These are phyloP conservation scores for Carex myosuroides DNA, from an alignment of 176 grass and related monocot genomes.

Conservation along the genomic window DNA sequence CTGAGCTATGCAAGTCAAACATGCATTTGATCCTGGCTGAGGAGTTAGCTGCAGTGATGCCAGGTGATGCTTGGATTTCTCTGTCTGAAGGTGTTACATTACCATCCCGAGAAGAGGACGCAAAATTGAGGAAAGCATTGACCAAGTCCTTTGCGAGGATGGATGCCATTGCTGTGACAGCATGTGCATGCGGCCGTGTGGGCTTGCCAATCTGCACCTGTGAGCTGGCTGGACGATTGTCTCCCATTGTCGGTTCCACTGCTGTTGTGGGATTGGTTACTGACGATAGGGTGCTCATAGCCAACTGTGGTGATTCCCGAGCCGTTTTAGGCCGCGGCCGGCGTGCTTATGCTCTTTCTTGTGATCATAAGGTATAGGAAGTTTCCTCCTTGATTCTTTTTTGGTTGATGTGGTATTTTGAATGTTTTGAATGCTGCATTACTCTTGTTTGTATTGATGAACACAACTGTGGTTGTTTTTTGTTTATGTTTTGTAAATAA, in stretches of 20 bases:
- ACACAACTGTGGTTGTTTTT: neutral
- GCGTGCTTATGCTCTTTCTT: constrained; percentile 47
- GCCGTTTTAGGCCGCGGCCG: constrained; percentile 55
- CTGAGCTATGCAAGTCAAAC: constrained; percentile 53
- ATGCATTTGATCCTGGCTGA: constrained; percentile 61
- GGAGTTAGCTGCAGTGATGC: constrained; percentile 28
- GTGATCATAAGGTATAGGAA: constrained; percentile 71
- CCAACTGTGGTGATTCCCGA: constrained; percentile 89
- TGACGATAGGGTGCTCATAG: constrained; percentile 37
- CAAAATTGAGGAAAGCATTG: constrained; percentile 39
- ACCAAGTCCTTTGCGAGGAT: constrained; percentile 41
- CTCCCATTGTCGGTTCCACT: constrained; percentile 71
- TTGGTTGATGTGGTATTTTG: neutral
- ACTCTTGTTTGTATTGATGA: neutral
- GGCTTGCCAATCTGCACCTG: constrained; percentile 38
- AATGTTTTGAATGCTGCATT: neutral
- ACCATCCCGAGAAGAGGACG: neutral
- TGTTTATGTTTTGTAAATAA: no score
- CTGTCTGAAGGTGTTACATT: neutral
- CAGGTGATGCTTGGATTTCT: neutral
- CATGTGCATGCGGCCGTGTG: constrained; percentile 63
- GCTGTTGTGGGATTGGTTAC: constrained; percentile 62
- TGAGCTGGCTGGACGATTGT: constrained; percentile 24
- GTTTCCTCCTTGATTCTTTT: neutral
- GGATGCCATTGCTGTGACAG: constrained; percentile 42